These are phyloP conservation scores for Pharus latifolius DNA, from an alignment of 176 grass and related monocot species.

Conservation along the genomic window DNA sequence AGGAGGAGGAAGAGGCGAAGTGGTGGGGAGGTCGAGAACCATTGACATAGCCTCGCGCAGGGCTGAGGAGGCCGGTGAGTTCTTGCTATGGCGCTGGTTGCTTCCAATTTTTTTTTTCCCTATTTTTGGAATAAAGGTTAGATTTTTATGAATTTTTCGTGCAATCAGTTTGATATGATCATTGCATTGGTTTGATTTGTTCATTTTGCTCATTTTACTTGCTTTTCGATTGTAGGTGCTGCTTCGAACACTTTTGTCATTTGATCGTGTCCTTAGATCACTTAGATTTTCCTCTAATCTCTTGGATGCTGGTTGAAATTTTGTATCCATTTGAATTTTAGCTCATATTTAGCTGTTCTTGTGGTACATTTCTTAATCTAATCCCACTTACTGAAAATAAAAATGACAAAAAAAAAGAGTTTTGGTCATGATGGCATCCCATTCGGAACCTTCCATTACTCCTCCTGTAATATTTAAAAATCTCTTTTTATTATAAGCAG, in stretches of 20 bases:
- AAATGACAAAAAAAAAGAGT: not conserved
- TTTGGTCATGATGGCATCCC: not conserved
- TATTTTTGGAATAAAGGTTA: not conserved
- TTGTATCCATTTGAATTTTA: not conserved
- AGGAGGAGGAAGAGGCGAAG: not conserved
- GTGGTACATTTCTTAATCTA: not conserved
- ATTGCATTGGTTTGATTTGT: not conserved
- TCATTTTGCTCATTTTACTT: not conserved
- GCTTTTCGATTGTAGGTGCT: not conserved
- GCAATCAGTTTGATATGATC: not conserved
- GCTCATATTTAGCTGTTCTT: not conserved
- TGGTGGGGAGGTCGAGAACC: constrained; percentile 1
- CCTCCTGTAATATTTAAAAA: not conserved
- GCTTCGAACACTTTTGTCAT: not conserved
- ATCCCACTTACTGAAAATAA: not conserved
- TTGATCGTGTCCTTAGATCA: not conserved
- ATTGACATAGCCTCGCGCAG: constrained; percentile 52
- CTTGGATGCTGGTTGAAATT: not conserved
- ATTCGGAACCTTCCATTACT: not conserved
- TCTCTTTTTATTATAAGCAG: not conserved
- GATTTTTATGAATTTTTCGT: no score
- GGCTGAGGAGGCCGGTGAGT: constrained; percentile 55
- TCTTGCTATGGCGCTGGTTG: not conserved
- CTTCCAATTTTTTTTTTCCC: no score
- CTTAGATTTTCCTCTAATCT: not conserved